Conservation (phyloP, 2,329 filamentous ascomycete genomes). For the Huntiella bhutanensis region DNA sequence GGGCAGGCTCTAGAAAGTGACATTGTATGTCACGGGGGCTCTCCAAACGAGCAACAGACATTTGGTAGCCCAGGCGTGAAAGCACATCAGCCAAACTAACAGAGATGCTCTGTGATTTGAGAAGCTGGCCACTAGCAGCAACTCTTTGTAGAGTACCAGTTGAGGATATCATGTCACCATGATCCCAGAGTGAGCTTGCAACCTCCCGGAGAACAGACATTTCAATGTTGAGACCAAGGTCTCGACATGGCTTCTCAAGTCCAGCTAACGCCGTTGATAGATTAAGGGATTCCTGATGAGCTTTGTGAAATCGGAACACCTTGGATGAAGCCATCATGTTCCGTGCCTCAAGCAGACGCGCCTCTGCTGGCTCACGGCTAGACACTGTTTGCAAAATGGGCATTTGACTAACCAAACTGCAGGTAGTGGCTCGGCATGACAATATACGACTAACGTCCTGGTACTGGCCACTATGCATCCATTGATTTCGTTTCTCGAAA, state of each 20-base stretch:
- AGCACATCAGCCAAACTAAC: slow-evolving; percentile 63
- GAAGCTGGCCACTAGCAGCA: slow-evolving; percentile 25
- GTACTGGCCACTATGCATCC: slow-evolving; percentile 72
- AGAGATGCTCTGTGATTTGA: slow-evolving; percentile 49
- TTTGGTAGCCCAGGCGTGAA: slow-evolving; percentile 70
- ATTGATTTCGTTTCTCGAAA: slow-evolving; percentile 47
- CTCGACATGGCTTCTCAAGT: slow-evolving; percentile 49
- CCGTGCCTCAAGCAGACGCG: slow-evolving; percentile 54
- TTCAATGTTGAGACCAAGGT: slow-evolving; percentile 57
- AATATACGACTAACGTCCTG: slow-evolving; percentile 64
- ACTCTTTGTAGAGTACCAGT: slow-evolving; percentile 74
- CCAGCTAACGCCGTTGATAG: slow-evolving; percentile 68
- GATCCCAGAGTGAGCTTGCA: slow-evolving; percentile 82
- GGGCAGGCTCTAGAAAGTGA: slow-evolving; percentile 66
- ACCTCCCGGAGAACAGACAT: slow-evolving; percentile 63
- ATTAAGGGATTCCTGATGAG: slow-evolving; percentile 71
- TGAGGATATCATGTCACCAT: slow-evolving; percentile 74
- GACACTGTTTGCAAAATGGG: slow-evolving; percentile 40
- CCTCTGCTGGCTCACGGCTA: slow-evolving; percentile 40
- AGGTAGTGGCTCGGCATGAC: slow-evolving; percentile 63
- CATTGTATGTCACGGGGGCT: slow-evolving; percentile 81
- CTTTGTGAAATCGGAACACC: slow-evolving; percentile 61
- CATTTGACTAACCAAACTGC: slow-evolving; percentile 61
- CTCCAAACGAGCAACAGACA: slow-evolving; percentile 76
- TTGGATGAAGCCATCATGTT: slow-evolving; percentile 57